Percentiles rank a stretch among this genome's conserved stretches.
Conservation (phyloP, 352 stramenopile species). For the Phytopythium ostracodes region DNA sequence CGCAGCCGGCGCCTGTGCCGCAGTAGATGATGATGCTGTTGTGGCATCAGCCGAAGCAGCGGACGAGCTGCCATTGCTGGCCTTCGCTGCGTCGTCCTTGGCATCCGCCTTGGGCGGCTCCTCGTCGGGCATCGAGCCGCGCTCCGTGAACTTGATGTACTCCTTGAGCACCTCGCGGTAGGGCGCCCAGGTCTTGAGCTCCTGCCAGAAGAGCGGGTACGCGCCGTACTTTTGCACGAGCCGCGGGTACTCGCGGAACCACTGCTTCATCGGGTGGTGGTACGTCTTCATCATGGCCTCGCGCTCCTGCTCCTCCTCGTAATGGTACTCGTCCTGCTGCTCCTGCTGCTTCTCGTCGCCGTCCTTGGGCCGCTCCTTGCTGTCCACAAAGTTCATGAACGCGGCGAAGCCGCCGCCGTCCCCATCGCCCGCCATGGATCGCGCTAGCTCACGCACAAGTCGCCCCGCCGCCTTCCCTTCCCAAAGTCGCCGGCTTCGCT, state of each 20-base stretch:
- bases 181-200: conserved; percentile 91
- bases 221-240: conserved; percentile 77
- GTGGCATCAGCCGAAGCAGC: neutral
- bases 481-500: neutral
- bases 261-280: conserved; percentile 86
- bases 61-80: neutral
- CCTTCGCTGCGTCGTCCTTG: neutral
- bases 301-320: conserved; percentile 85
- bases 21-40: neutral
- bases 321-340: conserved; percentile 59
- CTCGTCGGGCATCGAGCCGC: conserved; percentile 22
- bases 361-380: conserved; percentile 2
- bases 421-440: conserved; percentile 42
- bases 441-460: neutral
- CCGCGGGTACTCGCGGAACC: conserved; percentile 66
- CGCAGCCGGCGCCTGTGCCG: neutral
- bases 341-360: neutral
- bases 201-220: conserved; percentile 94
- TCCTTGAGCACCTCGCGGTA: conserved; percentile 91
- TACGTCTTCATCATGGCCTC: conserved; percentile 89
- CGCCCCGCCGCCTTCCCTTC: neutral
- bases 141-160: conserved; percentile 84
- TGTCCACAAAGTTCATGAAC: conserved; percentile 66
- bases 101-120: conserved; percentile 9
- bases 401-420: conserved; percentile 51